A percentile compares a stretch with the other conserved stretches of the same genome.
phyloP scores from a whole-genome alignment of 805 yeast species.

The Lachancea lanzarotensis region DNA sequence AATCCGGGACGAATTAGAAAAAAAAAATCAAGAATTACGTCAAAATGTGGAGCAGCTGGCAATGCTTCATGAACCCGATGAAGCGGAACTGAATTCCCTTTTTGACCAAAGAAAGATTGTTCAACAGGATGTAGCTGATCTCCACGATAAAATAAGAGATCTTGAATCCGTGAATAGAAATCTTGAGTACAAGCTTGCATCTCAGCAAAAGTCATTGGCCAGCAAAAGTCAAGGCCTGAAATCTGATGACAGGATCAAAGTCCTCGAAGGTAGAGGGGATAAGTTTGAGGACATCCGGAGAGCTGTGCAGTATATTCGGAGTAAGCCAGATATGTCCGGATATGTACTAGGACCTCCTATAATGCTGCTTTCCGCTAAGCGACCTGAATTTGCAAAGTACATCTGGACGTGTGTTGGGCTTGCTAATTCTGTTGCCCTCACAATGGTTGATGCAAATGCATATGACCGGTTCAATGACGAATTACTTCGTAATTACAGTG shows the following conservation, averaged over 20 bases:
- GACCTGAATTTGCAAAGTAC: constrained; percentile 44
- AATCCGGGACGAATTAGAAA: constrained; percentile 14
- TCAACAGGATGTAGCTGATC: constrained; percentile 15
- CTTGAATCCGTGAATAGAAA: constrained; percentile 40
- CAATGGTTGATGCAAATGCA: constrained; percentile 48
- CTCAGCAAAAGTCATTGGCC: constrained; percentile 31
- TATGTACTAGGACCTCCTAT: constrained; percentile 69
- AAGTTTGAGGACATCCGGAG: constrained; percentile 30
- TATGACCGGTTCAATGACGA: constrained; percentile 40
- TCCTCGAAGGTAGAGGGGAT: constrained; percentile 34
- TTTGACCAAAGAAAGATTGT: constrained; percentile 20
- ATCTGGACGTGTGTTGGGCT: constrained; percentile 52
- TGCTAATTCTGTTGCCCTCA: constrained; percentile 53
- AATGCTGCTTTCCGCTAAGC: constrained; percentile 50
- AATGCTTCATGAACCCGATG: constrained; percentile 15
- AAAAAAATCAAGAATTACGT: constrained; percentile 10
- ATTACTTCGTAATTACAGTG: constrained; percentile 41
- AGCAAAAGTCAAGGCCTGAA: constrained; percentile 34
- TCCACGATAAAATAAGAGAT: constrained; percentile 27
- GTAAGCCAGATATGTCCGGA: constrained; percentile 34
- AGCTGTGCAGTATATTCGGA: constrained; percentile 31
- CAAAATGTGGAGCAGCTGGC: not conserved
- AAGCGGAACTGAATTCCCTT: constrained; percentile 12
- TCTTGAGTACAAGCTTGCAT: constrained; percentile 14
- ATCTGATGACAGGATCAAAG: constrained; percentile 46